These are phyloP conservation scores for Pythium guiyangense DNA, from an alignment of 352 stramenopile genomes.

Conservation along the genomic window DNA sequence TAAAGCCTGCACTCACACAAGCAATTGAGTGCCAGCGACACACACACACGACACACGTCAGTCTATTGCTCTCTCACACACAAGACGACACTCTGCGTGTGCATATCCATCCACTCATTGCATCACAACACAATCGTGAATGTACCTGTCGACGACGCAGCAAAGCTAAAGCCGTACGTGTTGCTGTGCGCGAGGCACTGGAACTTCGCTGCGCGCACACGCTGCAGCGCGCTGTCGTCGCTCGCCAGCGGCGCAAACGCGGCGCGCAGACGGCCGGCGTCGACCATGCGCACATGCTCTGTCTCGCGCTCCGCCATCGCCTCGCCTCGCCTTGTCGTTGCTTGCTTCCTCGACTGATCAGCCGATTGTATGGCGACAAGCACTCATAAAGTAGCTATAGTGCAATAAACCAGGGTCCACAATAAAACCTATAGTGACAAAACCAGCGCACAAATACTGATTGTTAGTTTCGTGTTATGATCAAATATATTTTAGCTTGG, in stretches of 20 bases:
- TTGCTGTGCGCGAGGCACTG: slow-evolving; percentile 62
- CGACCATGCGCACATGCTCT: slow-evolving; percentile 76
- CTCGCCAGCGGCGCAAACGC: slow-evolving; percentile 26
- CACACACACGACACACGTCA: background rate
- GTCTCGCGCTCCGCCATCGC: slow-evolving; percentile 40
- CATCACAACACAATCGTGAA: no score
- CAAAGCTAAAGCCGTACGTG: slow-evolving; percentile 48
- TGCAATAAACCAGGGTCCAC: no score
- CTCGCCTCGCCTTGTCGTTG: slow-evolving; percentile 5
- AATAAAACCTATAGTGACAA: no score
- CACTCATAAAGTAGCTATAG: no score
- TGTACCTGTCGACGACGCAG: slow-evolving; percentile 33
- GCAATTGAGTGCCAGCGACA: background rate
- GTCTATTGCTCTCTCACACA: background rate
- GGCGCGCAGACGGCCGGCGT: slow-evolving; percentile 47
- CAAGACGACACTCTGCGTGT: background rate
- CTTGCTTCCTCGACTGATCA: background rate
- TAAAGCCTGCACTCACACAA: slow-evolving; percentile 31
- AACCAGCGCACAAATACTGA: no score
- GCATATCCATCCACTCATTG: background rate
- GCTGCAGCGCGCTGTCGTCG: slow-evolving; percentile 21
- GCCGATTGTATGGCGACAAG: no score
- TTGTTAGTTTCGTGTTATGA: no score
- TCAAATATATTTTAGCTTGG: no score
- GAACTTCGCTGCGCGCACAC: slow-evolving; percentile 33